Percentiles rank a stretch among this genome's conserved stretches.
phyloP scores from a whole-genome alignment of 768 basidiomycete genomes.

The Pleurotus pulmonarius region DNA sequence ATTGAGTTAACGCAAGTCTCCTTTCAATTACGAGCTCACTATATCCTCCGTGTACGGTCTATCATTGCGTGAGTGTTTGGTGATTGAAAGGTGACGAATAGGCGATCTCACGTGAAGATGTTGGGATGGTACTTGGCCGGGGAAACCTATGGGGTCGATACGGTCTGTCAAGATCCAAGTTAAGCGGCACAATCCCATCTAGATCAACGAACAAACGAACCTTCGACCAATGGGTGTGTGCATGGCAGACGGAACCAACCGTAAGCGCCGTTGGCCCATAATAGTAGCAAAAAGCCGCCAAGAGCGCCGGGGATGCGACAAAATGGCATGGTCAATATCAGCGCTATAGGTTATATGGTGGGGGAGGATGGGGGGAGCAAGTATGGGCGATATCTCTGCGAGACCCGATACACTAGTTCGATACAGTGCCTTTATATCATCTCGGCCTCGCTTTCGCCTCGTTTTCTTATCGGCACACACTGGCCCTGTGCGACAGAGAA shows the following conservation, averaged over 20 bases:
- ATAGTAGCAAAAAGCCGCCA: neutral
- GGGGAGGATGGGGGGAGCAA: neutral
- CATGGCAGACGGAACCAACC: conserved; percentile 40
- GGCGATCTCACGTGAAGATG: conserved; percentile 34
- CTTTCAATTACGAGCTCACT: conserved; percentile 18
- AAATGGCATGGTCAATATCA: neutral
- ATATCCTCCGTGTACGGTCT: conserved; percentile 36
- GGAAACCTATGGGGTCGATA: conserved; percentile 35
- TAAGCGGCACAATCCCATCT: too few relatives aligned
- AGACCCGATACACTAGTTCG: neutral
- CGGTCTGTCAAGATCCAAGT: conserved; percentile 19
- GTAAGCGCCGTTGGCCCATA: neutral
- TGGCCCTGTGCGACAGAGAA: too few relatives aligned
- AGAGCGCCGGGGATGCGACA: neutral
- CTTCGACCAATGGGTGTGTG: conserved; percentile 34
- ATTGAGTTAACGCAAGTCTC: too few relatives aligned
- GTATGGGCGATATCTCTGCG: too few relatives aligned
- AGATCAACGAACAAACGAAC: conserved; percentile 16
- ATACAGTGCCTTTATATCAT: neutral
- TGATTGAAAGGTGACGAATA: neutral
- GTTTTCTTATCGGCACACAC: neutral
- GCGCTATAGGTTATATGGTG: neutral
- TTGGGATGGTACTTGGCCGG: conserved; percentile 29
- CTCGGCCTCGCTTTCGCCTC: neutral
- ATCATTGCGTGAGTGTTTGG: neutral